These are phyloP conservation scores for Tilletia walkeri DNA, from an alignment of 1,284 basidiomycete species.

Conservation along the genomic window DNA sequence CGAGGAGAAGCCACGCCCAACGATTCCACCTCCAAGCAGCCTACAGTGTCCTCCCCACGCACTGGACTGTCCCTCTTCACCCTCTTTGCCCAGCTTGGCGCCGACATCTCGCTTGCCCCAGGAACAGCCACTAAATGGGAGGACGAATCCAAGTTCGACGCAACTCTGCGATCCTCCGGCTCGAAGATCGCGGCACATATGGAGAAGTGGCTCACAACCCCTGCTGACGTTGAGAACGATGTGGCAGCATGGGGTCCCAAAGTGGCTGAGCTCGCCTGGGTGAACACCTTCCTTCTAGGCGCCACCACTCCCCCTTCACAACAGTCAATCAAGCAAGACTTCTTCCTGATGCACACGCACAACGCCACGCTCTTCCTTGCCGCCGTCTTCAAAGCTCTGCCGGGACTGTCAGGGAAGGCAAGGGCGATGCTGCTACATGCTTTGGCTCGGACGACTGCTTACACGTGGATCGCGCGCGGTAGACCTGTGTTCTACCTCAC, in stretches of 20 bases:
- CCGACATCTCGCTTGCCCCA: conserved; percentile 12
- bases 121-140: conserved; percentile 15
- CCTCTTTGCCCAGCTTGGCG: conserved; percentile 4
- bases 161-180: not conserved
- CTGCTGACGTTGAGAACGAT: not conserved
- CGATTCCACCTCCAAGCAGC: not conserved
- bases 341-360: conserved; percentile 38
- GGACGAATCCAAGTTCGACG: not conserved
- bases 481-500: conserved; percentile 20
- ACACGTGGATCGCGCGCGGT: conserved; percentile 30
- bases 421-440: conserved; percentile 18
- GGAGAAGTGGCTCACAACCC: not conserved
- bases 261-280: conserved; percentile 24
- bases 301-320: conserved; percentile 22
- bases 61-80: conserved; percentile 18
- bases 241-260: conserved; percentile 1
- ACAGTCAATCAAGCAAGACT: conserved; percentile 28
- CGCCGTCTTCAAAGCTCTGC: conserved; percentile 10
- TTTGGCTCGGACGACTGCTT: conserved; percentile 21
- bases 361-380: conserved; percentile 33
- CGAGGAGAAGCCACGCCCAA: not conserved
- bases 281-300: conserved; percentile 26
- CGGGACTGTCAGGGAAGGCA: not conserved
- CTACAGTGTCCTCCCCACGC: conserved; percentile 12
- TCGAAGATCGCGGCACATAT: not conserved